Base-by-base conservation (phyloP, 345 rosid species). In the Eucalyptus pauciflora region DNA sequence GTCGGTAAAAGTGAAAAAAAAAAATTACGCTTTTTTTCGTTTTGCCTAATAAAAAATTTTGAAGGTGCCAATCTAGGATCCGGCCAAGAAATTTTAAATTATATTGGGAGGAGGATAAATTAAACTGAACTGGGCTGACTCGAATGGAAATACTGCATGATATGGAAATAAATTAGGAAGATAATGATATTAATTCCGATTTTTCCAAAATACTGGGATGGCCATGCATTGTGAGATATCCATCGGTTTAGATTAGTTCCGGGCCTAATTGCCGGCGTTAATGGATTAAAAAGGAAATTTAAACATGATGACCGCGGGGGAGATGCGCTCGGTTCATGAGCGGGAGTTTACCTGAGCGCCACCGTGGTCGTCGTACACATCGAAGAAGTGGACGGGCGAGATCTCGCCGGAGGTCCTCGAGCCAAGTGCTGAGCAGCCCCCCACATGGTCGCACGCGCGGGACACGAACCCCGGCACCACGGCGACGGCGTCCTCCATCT, bases 311-410 rank as follows among this genome's bases (percentile, higher is more conserved):
- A 52, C 18, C 58, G 25, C 4, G 25, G 58, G 25, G 79, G 37
- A 31, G 41, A n/a, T 62, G 69, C 69, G n/a, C 4, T 62, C 69
- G 69, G 69, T 62, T 62, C 69, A 15, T 17, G 31, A 62, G 69
- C 69, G 69, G 69, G 31, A 62, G 69, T 11, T 71, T 37, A 94
- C 97, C 95, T 94, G 95, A 6, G 95, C 88, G 87, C 97, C 97
- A 54, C 97, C 97, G 41, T 95, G 97, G n/a, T 96, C 97, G 76
- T 95, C 97, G 88, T 93, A 95, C 67, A 95, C 97, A 89, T 94
- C 97, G 90, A 95, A 95, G 92, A 95, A 94, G 88, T 95, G 96
- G 83, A 93, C 71, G 11, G 96, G 94, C 13, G 95, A 94, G 88
- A 92, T 90, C 91, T 93, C 95, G 29, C 86, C 60, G 86, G 94